Base-by-base conservation (phyloP, 495 filamentous ascomycete species). In the Talaromyces liani region DNA sequence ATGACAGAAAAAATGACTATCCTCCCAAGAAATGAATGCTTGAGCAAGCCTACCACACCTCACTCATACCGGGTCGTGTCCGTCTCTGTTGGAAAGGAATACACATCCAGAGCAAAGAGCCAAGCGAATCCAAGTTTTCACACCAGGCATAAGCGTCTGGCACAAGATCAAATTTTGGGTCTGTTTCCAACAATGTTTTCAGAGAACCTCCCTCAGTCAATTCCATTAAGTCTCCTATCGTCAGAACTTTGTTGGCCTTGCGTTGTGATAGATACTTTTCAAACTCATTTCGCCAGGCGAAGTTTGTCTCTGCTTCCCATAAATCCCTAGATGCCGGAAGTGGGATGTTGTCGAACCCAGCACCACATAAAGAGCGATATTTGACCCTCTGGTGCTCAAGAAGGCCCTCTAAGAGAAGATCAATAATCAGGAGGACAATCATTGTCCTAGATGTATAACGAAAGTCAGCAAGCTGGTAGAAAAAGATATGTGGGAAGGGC, bases 311-410 rank as follows among this genome's bases (percentile, higher is more conserved):
- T 53, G 60, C 60, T 20, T 62, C 60, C 60, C 60, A 62, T 9
- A 62, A 25, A 22, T 62, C 47, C 22, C 60, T 22, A 53, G 60
- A 47, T 36, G 60, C 60, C n/a, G 60, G 60, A 10, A 62, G 60
- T 18, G 45, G 60, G 25, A 62, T 54, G 24, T 18, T 45, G 18
- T 61, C 41, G 27, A 62, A 51, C 18, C 25, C 14, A 6, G n/a
- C n/a, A 22, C 22, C 12, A 14, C 60, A 62, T 54, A 20, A 10
- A 20, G 59, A 61, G 24, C 22, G 27, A 41, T 29, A 18, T 34
- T 9, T 34, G 0, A 24, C 31, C 18, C 41, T 33, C n/a, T 33
- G 22, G 0, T 39, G 60, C n/a, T 62, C 60, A 16, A 51, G 10
- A 34, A 62, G 45, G 16, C 60, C 22, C 6, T 62, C 60, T 2